Percentiles rank a stretch among this genome's conserved stretches.
phyloP scores from a whole-genome alignment of 1,284 basidiomycete genomes.

The Schizophyllum amplum region DNA sequence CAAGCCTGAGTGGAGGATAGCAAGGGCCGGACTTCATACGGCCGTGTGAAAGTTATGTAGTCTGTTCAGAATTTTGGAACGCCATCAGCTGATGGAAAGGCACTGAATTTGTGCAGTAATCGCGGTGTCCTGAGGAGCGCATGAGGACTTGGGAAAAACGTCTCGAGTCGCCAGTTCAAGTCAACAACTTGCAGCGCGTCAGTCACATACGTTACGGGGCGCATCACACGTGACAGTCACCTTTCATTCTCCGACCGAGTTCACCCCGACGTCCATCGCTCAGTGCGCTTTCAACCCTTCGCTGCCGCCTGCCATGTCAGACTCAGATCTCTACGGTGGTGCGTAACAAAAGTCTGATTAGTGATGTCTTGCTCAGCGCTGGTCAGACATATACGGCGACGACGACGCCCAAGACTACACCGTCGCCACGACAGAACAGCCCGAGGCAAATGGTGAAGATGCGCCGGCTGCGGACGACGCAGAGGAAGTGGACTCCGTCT shows the following conservation, averaged over 20 bases:
- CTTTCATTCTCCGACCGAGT: neutral
- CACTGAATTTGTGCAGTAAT: no score
- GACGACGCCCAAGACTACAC: slow-evolving; percentile 23
- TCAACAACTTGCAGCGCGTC: no score
- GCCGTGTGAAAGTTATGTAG: no score
- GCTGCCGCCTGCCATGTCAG: slow-evolving; percentile 22
- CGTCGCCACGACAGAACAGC: slow-evolving; percentile 9
- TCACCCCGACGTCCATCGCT: neutral
- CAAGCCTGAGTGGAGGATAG: no score
- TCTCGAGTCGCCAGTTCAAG: no score
- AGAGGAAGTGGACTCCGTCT: slow-evolving; percentile 9
- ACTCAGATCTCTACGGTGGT: slow-evolving; percentile 33
- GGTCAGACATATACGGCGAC: slow-evolving; percentile 33
- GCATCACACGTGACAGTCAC: neutral
- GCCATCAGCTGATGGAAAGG: no score
- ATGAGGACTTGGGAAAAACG: no score
- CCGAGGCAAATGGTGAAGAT: slow-evolving; percentile 10
- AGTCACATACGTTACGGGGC: neutral
- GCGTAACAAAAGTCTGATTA: slow-evolving; percentile 4
- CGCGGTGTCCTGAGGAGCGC: no score
- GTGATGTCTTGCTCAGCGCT: neutral
- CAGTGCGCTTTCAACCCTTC: neutral
- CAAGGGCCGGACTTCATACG: no score
- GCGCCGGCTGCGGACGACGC: slow-evolving; percentile 8
- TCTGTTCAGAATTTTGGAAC: no score